These are phyloP conservation scores for Saturnispora sanitii DNA, from an alignment of 805 yeast species.

Conservation along the genomic window DNA sequence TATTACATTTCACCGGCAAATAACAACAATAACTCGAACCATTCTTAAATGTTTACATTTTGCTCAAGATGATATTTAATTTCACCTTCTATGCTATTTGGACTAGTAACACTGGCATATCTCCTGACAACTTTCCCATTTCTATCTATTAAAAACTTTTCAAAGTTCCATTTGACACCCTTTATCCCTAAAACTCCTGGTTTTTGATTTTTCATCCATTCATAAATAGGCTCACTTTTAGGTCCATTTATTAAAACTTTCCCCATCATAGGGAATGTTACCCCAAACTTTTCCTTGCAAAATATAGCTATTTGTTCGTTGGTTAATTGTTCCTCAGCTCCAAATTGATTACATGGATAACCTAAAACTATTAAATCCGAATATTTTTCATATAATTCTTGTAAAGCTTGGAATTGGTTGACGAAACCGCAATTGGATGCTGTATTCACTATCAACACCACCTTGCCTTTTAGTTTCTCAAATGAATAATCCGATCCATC, in stretches of 20 bases:
- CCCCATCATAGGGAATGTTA: slow-evolving; percentile 77
- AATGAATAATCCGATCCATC: slow-evolving; percentile 51
- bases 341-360: slow-evolving; percentile 90
- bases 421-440: slow-evolving; percentile 80
- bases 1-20: too few relatives aligned
- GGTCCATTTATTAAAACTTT: slow-evolving; percentile 87
- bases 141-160: slow-evolving; percentile 45
- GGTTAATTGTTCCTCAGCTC: slow-evolving; percentile 58
- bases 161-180: slow-evolving; percentile 55
- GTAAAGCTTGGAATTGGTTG: slow-evolving; percentile 66
- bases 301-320: slow-evolving; percentile 57
- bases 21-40: too few relatives aligned
- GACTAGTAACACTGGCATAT: slow-evolving; percentile 56
- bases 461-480: slow-evolving; percentile 59
- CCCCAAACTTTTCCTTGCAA: slow-evolving; percentile 78
- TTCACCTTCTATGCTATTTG: slow-evolving; percentile 45
- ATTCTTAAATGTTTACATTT: too few relatives aligned
- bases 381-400: slow-evolving; percentile 56
- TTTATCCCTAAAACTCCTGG: slow-evolving; percentile 58
- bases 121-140: slow-evolving; percentile 45
- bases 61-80: slow-evolving; percentile 23
- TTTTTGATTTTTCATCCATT: slow-evolving; percentile 56
- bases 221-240: slow-evolving; percentile 71
- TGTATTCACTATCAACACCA: slow-evolving; percentile 77
- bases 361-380: slow-evolving; percentile 57